A percentile compares a stretch with the other conserved stretches of the same genome.
These are phyloP conservation scores for Kuraishia borneana DNA, from an alignment of 805 yeast genomes.

Conservation along the genomic window DNA sequence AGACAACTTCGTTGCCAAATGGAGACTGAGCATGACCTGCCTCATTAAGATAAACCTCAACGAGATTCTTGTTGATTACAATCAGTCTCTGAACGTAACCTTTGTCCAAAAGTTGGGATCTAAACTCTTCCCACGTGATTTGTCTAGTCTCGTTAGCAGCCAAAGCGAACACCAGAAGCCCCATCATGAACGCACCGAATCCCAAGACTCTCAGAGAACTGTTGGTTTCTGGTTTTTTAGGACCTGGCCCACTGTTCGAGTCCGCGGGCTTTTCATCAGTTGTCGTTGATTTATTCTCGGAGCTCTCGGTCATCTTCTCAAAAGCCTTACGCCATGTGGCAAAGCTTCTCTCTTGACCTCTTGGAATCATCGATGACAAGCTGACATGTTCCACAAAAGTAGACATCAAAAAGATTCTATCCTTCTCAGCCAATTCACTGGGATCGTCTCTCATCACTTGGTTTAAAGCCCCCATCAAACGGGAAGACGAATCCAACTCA, in stretches of 20 bases:
- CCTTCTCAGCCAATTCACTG: neutral
- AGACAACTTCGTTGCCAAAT: slow-evolving; percentile 22
- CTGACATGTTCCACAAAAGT: neutral
- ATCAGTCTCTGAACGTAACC: slow-evolving; percentile 64
- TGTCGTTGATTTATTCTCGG: slow-evolving; percentile 1
- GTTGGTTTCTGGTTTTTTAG: neutral
- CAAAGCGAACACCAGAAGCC: neutral
- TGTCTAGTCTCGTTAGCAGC: slow-evolving; percentile 16
- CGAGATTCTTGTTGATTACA: slow-evolving; percentile 70
- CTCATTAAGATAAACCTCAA: slow-evolving; percentile 42
- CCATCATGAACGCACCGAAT: neutral
- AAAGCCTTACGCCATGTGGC: neutral
- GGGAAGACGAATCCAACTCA: neutral
- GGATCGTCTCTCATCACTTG: neutral
- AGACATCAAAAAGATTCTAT: neutral
- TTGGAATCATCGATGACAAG: neutral
- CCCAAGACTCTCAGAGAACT: slow-evolving; percentile 1
- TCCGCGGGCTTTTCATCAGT: slow-evolving; percentile 3
- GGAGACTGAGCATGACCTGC: slow-evolving; percentile 15
- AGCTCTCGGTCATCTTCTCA: neutral
- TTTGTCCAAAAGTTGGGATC: slow-evolving; percentile 59
- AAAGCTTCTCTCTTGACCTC: neutral
- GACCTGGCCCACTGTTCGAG: neutral
- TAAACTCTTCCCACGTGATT: slow-evolving; percentile 88
- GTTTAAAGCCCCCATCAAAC: neutral